phyloP scores from a whole-genome alignment of 306 rosid genomes.

The Begonia loranthoides region DNA sequence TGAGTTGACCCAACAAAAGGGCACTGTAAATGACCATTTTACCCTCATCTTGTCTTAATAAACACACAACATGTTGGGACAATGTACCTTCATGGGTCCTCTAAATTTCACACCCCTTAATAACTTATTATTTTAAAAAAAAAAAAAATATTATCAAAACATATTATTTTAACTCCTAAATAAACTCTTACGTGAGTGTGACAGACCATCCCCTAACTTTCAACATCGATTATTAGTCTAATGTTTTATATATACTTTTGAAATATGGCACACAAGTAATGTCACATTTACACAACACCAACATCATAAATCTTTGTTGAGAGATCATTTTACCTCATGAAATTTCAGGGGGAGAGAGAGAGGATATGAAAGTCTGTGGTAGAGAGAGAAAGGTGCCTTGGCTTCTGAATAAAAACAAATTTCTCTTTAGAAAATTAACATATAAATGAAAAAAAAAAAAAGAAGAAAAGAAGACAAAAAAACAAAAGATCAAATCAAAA shows the following conservation, averaged over 20 bases:
- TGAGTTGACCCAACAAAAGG: constrained; percentile 73
- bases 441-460: too few species aligned
- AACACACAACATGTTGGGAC: constrained; percentile 57
- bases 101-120: constrained; percentile 14
- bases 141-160: too few species aligned
- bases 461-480: constrained; percentile 18
- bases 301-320: too few species aligned
- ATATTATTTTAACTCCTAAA: too few species aligned
- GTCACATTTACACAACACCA: not conserved
- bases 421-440: too few species aligned
- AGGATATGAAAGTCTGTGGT: too few species aligned
- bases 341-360: not conserved
- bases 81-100: constrained; percentile 56
- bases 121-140: too few species aligned
- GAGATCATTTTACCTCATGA: too few species aligned
- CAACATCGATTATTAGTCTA: too few species aligned
- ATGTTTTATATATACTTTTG: too few species aligned
- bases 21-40: constrained; percentile 45
- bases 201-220: too few species aligned
- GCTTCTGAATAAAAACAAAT: constrained; percentile 8
- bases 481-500: constrained; percentile 21
- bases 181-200: too few species aligned
- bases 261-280: constrained; percentile 7
- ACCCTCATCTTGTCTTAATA: constrained; percentile 73
- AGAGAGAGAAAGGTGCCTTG: constrained; percentile 10